phyloP scores from a whole-genome alignment of 176 grass and related monocot genomes.

The Bromus sterilis region DNA sequence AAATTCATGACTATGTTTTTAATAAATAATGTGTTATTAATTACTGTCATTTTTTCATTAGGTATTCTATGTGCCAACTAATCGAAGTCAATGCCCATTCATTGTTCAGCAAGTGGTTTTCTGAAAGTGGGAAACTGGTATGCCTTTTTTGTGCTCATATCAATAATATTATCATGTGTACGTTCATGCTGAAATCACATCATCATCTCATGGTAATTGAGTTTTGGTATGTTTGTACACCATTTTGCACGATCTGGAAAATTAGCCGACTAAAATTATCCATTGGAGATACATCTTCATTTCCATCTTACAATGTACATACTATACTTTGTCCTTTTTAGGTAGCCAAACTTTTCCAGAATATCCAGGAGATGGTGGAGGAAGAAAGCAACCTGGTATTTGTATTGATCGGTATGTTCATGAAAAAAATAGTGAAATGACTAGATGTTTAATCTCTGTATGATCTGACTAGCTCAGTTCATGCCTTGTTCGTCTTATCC shows the following conservation, averaged over 20 bases:
- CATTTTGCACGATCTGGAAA: neutral
- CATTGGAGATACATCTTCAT: slow-evolving; percentile 4
- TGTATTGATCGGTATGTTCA: slow-evolving; percentile 87
- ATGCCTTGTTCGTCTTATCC: slow-evolving; percentile 5
- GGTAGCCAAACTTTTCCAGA: slow-evolving; percentile 99
- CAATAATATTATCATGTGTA: neutral
- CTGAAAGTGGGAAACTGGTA: slow-evolving; percentile 99
- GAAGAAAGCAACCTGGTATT: slow-evolving; percentile 95
- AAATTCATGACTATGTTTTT: slow-evolving; percentile 2
- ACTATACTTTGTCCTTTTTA: slow-evolving; percentile 16
- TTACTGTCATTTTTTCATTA: slow-evolving; percentile 28
- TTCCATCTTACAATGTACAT: slow-evolving; percentile 9
- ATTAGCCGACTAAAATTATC: neutral
- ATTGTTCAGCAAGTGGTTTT: slow-evolving; percentile 99
- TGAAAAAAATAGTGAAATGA: neutral
- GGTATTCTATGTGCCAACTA: slow-evolving; percentile 91
- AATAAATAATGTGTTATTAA: neutral
- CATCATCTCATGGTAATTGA: neutral
- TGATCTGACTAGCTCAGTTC: neutral
- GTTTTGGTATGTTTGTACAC: neutral
- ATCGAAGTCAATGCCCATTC: slow-evolving; percentile 99
- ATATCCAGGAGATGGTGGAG: slow-evolving; percentile 99
- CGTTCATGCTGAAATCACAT: neutral
- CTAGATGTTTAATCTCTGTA: neutral
- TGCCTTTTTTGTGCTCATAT: slow-evolving; percentile 15